Conservation (phyloP, 1,139 yeast genomes). For the Saccharomyces hybrid region DNA sequence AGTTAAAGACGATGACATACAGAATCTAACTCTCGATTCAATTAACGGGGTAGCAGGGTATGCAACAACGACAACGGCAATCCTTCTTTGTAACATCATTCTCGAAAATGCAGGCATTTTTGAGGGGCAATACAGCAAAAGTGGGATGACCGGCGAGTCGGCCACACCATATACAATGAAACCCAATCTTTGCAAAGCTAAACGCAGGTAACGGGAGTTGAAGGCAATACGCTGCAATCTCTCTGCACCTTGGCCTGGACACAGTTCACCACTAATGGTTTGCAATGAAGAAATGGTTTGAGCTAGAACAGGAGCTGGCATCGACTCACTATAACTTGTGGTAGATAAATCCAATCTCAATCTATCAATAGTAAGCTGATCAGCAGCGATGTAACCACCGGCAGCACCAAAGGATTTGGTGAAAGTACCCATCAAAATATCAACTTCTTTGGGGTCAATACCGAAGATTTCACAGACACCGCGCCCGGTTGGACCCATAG, state of each 20-base stretch:
- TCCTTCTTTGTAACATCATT: conserved; percentile 64
- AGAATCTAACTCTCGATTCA: conserved; percentile 83
- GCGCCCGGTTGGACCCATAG: conserved; percentile 86
- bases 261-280: conserved; percentile 70
- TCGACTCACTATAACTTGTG: conserved; percentile 71
- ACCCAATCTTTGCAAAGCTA: conserved; percentile 86
- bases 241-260: conserved; percentile 90
- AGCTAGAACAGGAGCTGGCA: conserved; percentile 82
- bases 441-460: conserved; percentile 66
- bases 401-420: conserved; percentile 98
- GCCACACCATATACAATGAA: conserved; percentile 92
- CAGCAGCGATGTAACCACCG: conserved; percentile 90
- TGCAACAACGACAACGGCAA: conserved; percentile 94
- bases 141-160: conserved; percentile 92
- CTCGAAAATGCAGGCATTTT: conserved; percentile 92
- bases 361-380: conserved; percentile 58
- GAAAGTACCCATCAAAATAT: conserved; percentile 91
- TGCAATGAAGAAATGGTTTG: conserved; percentile 78
- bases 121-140: conserved; percentile 79
- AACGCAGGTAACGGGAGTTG: conserved; percentile 84
- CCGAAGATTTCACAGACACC: conserved; percentile 94
- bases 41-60: conserved; percentile 96
- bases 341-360: conserved; percentile 69
- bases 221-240: conserved; percentile 89
- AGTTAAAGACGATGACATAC: conserved; percentile 86